These are phyloP conservation scores for Fusarium sarcochroum DNA, from an alignment of 2,329 filamentous ascomycete genomes.

Conservation along the genomic window DNA sequence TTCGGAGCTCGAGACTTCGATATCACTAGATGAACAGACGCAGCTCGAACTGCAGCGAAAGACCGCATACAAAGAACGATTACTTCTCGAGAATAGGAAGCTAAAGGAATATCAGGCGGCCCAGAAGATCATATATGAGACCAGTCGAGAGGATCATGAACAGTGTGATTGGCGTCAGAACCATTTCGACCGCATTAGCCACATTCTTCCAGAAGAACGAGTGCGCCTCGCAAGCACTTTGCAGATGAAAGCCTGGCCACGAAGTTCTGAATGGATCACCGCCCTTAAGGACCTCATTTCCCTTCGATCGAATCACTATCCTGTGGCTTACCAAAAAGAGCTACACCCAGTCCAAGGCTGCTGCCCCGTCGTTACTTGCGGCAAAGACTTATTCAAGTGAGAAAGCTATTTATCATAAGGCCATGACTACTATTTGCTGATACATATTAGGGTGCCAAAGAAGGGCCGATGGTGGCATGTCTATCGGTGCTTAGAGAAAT, in stretches of 20 bases:
- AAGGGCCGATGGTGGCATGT: background rate
- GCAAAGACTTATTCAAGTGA: background rate
- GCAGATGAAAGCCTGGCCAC: background rate
- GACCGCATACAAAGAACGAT: no score
- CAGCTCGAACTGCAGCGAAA: no score
- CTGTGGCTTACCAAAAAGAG: background rate
- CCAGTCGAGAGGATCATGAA: no score
- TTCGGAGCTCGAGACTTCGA: no score
- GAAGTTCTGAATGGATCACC: background rate
- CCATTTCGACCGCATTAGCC: background rate
- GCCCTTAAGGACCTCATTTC: background rate
- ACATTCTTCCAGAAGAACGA: background rate
- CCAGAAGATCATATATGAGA: no score
- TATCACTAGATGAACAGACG: no score
- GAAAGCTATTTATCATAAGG: background rate
- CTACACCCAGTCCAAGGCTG: background rate
- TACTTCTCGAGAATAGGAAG: no score
- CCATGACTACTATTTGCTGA: background rate
- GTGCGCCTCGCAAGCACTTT: background rate
- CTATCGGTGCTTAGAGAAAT: background rate
- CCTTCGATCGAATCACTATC: background rate
- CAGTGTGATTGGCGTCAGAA: no score
- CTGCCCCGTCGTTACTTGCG: background rate
- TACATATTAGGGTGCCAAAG: no score
- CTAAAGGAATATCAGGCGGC: no score